A percentile compares a stretch with the other conserved stretches of the same genome.
Evolutionary conservation across 345 rosid genomes (phyloP).

Genomic region (Pistacia atlantica): DNA sequence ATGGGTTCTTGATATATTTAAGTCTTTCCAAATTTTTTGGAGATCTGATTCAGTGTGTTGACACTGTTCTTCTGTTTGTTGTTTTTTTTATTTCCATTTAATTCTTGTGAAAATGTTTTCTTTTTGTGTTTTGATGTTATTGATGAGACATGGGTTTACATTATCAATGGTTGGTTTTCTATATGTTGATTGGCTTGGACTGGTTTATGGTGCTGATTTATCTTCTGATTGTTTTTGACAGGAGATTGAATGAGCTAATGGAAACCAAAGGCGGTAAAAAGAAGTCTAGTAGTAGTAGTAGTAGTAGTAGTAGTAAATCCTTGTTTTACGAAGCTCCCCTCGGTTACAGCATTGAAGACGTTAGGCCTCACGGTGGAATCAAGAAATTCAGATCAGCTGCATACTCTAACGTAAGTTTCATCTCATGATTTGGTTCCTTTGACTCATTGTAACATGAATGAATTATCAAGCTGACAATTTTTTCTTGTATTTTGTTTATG

Average conservation of each 20-base stretch:
- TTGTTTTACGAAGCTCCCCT: slow-evolving; percentile 94
- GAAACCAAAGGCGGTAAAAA: slow-evolving; percentile 93
- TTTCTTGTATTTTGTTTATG: slow-evolving; percentile 16
- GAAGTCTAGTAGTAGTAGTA: slow-evolving; percentile 68
- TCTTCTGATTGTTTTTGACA: slow-evolving; percentile 9
- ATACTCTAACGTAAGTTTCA: slow-evolving; percentile 66
- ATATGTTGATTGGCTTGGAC: not conserved
- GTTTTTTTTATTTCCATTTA: too few species aligned
- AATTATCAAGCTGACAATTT: slow-evolving; percentile 15
- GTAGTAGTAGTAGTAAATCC: slow-evolving; percentile 69
- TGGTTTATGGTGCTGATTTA: not conserved
- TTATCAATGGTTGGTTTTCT: not conserved
- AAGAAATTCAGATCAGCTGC: slow-evolving; percentile 99
- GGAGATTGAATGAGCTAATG: slow-evolving; percentile 90
- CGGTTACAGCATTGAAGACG: slow-evolving; percentile 98
- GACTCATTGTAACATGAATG: not conserved
- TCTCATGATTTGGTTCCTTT: slow-evolving; percentile 1
- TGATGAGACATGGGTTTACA: not conserved
- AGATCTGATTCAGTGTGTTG: too few species aligned
- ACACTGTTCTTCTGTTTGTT: too few species aligned
- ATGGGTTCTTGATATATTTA: too few species aligned
- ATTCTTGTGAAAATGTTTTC: too few species aligned
- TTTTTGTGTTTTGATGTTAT: too few species aligned
- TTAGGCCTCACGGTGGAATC: slow-evolving; percentile 97
- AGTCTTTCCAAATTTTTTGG: too few species aligned